Base-by-base conservation (phyloP, 345 rosid species). In the Clarkia xantiana region DNA sequence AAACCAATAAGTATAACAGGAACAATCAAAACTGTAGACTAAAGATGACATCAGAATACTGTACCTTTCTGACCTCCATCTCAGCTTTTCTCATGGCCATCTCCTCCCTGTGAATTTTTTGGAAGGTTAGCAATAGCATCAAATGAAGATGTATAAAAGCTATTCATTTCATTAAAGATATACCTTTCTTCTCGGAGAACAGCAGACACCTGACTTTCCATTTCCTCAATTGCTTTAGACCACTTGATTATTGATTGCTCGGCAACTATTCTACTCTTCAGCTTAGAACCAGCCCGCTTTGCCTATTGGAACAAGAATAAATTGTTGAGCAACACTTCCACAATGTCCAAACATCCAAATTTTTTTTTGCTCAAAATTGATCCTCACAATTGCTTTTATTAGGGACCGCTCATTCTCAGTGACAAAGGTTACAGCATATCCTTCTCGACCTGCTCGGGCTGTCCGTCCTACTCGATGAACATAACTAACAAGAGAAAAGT, bases 381-480 rank as follows among this genome's bases (percentile, higher is more conserved):
- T 42, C 43, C 94, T 82, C 57, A 86, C 98, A 68, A 91, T 86
- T 65, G 90, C 74, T 84, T 86, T 91, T 56, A 86, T 64, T 50
- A 91, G 84, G 56, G 98, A 79, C 14, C 93, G 85, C 51, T 91
- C 96, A 66, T 67, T 84, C 64, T 91, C 98, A 39, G 96, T 80
- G 61, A 86, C 66, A 61, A 91, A 81, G 18, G 96, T 91, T 54
- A 91, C 98, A 43, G 98, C 98, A 67, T 77, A 91, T 56, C 98
- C 96, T 71, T 84, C 81, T 72, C 94, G 80, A 10, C 98, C 98
- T 61, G 98, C 98, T 80, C 98, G 78, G 51, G 98, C 98, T 46
- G 95, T 86, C 51, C 95, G 82, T 55, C 98, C 98, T 13, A 91
- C 98, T 65, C 95, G 78, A 66, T 91, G 98, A 66, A 84, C 80